A percentile compares a stretch with the other conserved stretches of the same genome.
These are phyloP conservation scores for Macrophomina pseudophaseolina DNA, from an alignment of 2,329 filamentous ascomycete genomes.

Conservation along the genomic window DNA sequence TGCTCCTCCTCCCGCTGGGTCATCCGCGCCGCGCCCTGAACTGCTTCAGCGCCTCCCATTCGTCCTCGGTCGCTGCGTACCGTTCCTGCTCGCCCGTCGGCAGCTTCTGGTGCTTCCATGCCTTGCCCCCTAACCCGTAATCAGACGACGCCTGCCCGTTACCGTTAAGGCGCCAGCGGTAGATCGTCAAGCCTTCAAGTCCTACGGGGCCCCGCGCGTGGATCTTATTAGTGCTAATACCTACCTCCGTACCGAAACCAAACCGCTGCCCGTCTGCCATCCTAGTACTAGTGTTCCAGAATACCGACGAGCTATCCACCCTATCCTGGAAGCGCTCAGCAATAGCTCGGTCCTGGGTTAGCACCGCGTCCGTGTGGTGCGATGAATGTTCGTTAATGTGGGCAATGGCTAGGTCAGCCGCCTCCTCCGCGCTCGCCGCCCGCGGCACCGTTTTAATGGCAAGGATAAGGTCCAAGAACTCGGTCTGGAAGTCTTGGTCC, in stretches of 20 bases:
- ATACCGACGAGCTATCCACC: slow-evolving; percentile 91
- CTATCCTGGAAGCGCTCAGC: slow-evolving; percentile 84
- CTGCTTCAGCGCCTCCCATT: slow-evolving; percentile 33
- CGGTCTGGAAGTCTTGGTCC: slow-evolving; percentile 79
- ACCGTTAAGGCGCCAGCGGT: slow-evolving; percentile 92
- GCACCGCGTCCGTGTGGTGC: slow-evolving; percentile 90
- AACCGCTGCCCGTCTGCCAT: slow-evolving; percentile 97
- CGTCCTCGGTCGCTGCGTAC: slow-evolving; percentile 36
- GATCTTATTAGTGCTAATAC: slow-evolving; percentile 98
- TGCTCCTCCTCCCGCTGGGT: not conserved
- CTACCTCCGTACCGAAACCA: slow-evolving; percentile 96
- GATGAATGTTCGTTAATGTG: slow-evolving; percentile 95
- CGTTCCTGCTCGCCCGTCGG: slow-evolving; percentile 39
- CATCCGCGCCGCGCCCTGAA: slow-evolving; percentile 34
- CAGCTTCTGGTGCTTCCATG: slow-evolving; percentile 62
- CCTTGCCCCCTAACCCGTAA: slow-evolving; percentile 65
- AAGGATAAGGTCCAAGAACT: slow-evolving; percentile 84
- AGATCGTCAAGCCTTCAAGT: slow-evolving; percentile 92
- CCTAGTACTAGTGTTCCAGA: slow-evolving; percentile 94
- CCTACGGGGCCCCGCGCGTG: slow-evolving; percentile 93
- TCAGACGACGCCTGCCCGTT: slow-evolving; percentile 79
- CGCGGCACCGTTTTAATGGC: slow-evolving; percentile 77
- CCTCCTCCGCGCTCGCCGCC: slow-evolving; percentile 29
- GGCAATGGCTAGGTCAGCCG: slow-evolving; percentile 71
- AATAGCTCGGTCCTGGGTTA: slow-evolving; percentile 70